Conservation (phyloP, 2,329 filamentous ascomycete genomes). For the Knoxdaviesia proteae region DNA sequence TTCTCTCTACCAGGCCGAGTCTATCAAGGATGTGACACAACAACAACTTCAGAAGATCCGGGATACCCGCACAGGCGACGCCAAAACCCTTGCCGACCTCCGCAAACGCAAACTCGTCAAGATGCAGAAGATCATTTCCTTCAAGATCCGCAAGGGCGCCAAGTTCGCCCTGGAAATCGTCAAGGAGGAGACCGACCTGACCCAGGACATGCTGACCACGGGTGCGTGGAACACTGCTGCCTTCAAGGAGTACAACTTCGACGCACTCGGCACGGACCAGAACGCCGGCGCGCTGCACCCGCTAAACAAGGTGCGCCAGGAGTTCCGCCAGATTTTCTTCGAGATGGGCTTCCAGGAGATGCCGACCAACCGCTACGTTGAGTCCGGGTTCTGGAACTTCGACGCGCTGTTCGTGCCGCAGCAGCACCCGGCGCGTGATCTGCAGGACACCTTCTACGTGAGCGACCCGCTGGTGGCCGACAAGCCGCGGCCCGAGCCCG, state of each 20-base stretch:
- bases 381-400: conserved; percentile 98
- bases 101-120: conserved; percentile 83
- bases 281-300: conserved; percentile 41
- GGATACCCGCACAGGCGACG: conserved; percentile 48
- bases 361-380: conserved; percentile 82
- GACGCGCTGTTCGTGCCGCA: conserved; percentile 91
- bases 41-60: conserved; percentile 57
- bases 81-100: conserved; percentile 59
- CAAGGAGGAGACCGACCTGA: conserved; percentile 89
- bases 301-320: conserved; percentile 84
- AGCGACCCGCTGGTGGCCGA: conserved; percentile 68
- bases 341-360: conserved; percentile 98
- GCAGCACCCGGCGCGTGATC: conserved; percentile 89
- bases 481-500: conserved; percentile 33
- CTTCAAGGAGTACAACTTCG: conserved; percentile 67
- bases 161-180: conserved; percentile 79
- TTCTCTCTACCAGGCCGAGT: conserved; percentile 29
- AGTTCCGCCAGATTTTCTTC: conserved; percentile 97
- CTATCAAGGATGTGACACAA: conserved; percentile 61
- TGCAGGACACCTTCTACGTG: conserved; percentile 98
- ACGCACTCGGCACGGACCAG: conserved; percentile 43
- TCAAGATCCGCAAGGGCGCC: conserved; percentile 62
- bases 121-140: conserved; percentile 66
- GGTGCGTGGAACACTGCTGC: conserved; percentile 83
- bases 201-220: conserved; percentile 71